Conservation (phyloP, 2,329 filamentous ascomycete genomes). For the Chrysoporthe puriensis region DNA sequence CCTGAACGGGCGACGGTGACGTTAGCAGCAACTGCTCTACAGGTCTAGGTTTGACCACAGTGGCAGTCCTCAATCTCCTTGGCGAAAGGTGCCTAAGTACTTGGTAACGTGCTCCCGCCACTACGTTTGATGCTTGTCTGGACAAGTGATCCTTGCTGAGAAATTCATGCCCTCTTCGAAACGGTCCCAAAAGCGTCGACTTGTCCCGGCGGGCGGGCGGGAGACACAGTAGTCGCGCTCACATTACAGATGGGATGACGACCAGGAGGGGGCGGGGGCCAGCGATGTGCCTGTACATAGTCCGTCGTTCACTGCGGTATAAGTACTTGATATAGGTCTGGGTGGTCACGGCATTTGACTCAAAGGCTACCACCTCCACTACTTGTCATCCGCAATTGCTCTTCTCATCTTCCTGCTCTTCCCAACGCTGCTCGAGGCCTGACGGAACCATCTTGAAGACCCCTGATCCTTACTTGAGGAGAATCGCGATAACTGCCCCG, state of each 20-base stretch:
- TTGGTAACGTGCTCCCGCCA: slow-evolving; percentile 30
- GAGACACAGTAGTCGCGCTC: slow-evolving; percentile 11
- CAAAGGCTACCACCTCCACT: slow-evolving; percentile 1
- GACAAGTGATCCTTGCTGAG: slow-evolving; percentile 42
- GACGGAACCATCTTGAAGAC: slow-evolving; percentile 30
- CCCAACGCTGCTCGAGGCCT: slow-evolving; percentile 18
- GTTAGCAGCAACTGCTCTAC: slow-evolving; percentile 6
- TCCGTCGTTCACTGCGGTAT: background rate
- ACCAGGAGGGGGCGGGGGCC: background rate
- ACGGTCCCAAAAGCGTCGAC: slow-evolving; percentile 38
- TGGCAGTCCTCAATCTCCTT: slow-evolving; percentile 24
- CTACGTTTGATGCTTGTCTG: slow-evolving; percentile 53
- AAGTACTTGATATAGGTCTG: slow-evolving; percentile 4
- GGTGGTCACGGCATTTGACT: slow-evolving; percentile 1
- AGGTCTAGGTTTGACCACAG: slow-evolving; percentile 1
- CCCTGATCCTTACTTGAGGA: slow-evolving; percentile 35
- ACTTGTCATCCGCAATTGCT: background rate
- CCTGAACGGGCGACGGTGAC: background rate
- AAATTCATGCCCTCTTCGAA: slow-evolving; percentile 45
- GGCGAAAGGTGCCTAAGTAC: slow-evolving; percentile 20
- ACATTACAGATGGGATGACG: slow-evolving; percentile 21
- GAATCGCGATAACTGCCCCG: slow-evolving; percentile 34
- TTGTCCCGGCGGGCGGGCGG: slow-evolving; percentile 30
- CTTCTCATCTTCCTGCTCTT: slow-evolving; percentile 7
- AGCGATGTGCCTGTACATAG: background rate